Percentiles rank a stretch among this genome's conserved stretches.
These are phyloP conservation scores for Echinochloa phyllopogon DNA, from an alignment of 176 grass and related monocot species.

Conservation along the genomic window DNA sequence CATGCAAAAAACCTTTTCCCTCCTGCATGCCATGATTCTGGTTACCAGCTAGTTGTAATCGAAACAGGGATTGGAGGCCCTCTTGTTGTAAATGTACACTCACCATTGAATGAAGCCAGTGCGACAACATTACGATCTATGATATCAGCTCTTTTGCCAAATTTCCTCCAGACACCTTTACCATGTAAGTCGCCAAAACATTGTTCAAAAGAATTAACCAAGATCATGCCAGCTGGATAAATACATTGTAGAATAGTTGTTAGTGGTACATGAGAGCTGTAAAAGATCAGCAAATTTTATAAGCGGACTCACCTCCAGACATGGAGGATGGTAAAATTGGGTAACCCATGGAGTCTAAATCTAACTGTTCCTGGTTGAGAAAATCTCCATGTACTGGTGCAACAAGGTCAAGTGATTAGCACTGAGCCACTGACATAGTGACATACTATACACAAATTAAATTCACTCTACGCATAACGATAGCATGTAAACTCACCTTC, in stretches of 20 bases:
- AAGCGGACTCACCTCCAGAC: neutral
- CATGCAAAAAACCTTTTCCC: slow-evolving; percentile 20
- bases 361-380: too few species aligned
- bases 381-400: neutral
- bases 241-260: neutral
- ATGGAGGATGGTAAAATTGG: neutral
- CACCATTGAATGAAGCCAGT: slow-evolving; percentile 19
- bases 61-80: too few species aligned
- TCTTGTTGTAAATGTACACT: too few species aligned
- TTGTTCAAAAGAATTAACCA: neutral
- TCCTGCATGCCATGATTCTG: slow-evolving; percentile 7
- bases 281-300: neutral
- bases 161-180: neutral
- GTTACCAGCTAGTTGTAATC: neutral
- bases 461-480: neutral
- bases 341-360: neutral
- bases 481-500: neutral
- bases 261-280: neutral
- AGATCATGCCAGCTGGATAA: neutral
- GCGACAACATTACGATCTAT: neutral
- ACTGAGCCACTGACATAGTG: neutral
- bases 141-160: neutral
- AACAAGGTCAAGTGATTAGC: slow-evolving; percentile 1
- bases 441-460: neutral
- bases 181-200: neutral